phyloP scores from a whole-genome alignment of 768 basidiomycete species.

The Auricularia auricula-judae region DNA sequence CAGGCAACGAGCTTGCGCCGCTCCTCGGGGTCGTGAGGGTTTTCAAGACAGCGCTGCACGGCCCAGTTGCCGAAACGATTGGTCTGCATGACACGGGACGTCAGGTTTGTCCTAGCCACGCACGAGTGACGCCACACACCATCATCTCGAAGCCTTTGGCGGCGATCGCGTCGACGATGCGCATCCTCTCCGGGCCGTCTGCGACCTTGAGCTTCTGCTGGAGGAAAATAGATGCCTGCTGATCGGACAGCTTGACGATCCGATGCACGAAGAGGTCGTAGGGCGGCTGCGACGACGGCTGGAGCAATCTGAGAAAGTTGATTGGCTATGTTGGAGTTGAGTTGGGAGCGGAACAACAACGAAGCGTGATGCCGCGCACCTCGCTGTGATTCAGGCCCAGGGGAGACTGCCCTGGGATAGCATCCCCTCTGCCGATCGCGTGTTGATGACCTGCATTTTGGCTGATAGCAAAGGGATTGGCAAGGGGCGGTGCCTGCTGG shows the following conservation, averaged over 20 bases:
- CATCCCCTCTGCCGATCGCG: background rate
- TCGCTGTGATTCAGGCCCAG: constrained; percentile 1
- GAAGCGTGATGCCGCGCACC: background rate
- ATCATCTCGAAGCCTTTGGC: constrained; percentile 84
- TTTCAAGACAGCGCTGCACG: constrained; percentile 77
- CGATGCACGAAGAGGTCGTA: constrained; percentile 73
- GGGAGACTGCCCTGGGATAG: background rate
- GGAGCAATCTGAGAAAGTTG: constrained; percentile 77
- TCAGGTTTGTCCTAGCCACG: background rate
- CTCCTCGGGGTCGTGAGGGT: constrained; percentile 63
- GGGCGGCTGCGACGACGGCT: constrained; percentile 76
- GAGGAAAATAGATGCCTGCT: constrained; percentile 82
- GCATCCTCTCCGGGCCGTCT: constrained; percentile 60
- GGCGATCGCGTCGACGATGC: constrained; percentile 82
- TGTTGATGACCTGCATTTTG: background rate
- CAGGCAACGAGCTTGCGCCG: constrained; percentile 73
- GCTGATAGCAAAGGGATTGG: background rate
- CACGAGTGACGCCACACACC: constrained; percentile 24
- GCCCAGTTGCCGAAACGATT: constrained; percentile 87
- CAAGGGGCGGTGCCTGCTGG: background rate
- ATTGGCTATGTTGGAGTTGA: constrained; percentile 45
- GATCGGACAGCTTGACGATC: constrained; percentile 83
- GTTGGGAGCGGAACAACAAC: background rate
- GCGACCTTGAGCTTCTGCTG: constrained; percentile 88
- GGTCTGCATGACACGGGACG: constrained; percentile 1